Base-by-base conservation (phyloP, 164 flowering plant genomes). In the Nymphaea colorata region DNA sequence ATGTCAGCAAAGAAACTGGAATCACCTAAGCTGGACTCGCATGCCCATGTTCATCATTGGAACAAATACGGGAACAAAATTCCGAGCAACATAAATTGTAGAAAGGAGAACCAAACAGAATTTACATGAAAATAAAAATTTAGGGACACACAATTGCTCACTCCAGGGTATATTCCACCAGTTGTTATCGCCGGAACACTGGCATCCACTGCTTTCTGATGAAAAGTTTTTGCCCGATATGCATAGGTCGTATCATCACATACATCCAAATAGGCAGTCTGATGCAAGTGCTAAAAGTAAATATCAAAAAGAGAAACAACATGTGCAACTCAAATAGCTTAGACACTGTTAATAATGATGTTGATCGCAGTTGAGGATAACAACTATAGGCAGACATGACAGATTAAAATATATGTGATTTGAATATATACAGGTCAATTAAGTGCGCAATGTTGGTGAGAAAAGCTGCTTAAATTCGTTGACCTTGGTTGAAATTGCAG, bases 161-260 rank as follows among this genome's bases (percentile, higher is more conserved):
- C 96, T 86, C 98, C 98, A 14, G 98, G 98, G 75, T 91, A 94
- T 67, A 94, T 91, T 73, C 98, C 98, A 67, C 81, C 93, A 63
- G 96, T 89, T 72, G 91, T 94, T 70, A 94, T 87, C 44, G 98
- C 98, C 71, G 96, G 91, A 81, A 94, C 66, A 68, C 87, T 82
- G 64, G 94, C 96, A 73, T 83, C 87, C 55, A 82, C 44, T 18
- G 98, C 98, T 75, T 78, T 80, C 70, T 79, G 66, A 64, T 77
- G 84, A 61, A 84, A 82, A 41, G 94, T 84, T 80, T 91, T 93
- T 68, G 97, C 98, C 59, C 83, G 86, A 64, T 14, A 45, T 36
- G 96, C 77, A 75, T 87, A 91, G 82, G 69, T 83, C 68, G 91
- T 87, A 72, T 94, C 98, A 79, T 94, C 98, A 80, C 96, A 94